A percentile compares a stretch with the other conserved stretches of the same genome.
These are phyloP conservation scores for Tetrastigma voinierianum DNA, from an alignment of 164 flowering plant species.

Conservation along the genomic window DNA sequence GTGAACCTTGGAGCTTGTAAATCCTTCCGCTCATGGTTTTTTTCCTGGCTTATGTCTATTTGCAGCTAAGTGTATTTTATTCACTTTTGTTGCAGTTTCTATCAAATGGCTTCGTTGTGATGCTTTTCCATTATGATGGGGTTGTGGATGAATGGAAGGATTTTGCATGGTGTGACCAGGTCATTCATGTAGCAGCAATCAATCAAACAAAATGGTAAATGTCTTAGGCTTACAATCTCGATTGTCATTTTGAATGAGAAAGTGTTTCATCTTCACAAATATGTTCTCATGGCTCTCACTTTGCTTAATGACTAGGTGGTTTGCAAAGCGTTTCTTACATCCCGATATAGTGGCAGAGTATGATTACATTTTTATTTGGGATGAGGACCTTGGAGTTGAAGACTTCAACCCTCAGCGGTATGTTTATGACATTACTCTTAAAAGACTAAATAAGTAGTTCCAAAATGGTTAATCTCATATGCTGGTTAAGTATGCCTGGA, in stretches of 20 bases:
- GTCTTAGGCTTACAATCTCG: not conserved
- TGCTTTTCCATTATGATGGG: constrained; percentile 76
- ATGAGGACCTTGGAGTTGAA: constrained; percentile 74
- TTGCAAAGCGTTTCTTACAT: constrained; percentile 71
- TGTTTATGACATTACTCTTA: constrained; percentile 5
- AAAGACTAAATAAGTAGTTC: not conserved
- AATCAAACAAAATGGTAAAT: constrained; percentile 69
- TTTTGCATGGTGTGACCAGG: constrained; percentile 43
- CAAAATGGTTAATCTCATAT: no score
- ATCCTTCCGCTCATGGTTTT: not conserved
- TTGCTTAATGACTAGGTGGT: constrained; percentile 50
- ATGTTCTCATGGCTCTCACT: not conserved
- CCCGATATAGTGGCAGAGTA: constrained; percentile 69
- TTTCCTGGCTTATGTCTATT: not conserved
- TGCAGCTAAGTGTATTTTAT: not conserved
- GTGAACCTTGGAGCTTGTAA: constrained; percentile 12
- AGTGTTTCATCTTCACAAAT: not conserved
- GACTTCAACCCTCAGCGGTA: constrained; percentile 55
- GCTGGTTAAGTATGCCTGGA: no score
- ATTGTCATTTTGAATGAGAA: not conserved
- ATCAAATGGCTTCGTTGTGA: constrained; percentile 40
- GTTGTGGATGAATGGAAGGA: constrained; percentile 52
- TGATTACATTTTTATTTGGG: constrained; percentile 64
- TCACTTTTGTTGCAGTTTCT: constrained; percentile 44
- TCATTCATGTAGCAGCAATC: constrained; percentile 51